Evolutionary conservation across 495 filamentous ascomycete species (phyloP).

Genomic region (Daldinia grandis): DNA sequence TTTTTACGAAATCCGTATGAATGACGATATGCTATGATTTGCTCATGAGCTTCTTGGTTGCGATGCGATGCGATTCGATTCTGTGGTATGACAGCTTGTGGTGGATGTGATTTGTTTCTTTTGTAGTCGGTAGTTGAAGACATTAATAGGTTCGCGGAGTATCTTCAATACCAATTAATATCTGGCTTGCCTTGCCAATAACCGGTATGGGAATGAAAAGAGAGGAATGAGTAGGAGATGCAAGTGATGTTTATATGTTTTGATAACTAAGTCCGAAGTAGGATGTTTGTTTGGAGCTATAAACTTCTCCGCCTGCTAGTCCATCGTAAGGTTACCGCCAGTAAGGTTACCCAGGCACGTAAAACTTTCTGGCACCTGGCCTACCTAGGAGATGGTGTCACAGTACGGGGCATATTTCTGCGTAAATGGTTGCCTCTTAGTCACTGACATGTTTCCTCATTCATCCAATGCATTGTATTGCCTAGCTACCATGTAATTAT

Average conservation of each 20-base stretch:
- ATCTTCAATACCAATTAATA: neutral
- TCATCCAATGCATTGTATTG: no score
- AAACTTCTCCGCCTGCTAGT: neutral
- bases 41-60: conserved; percentile 1
- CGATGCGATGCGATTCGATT: conserved; percentile 2
- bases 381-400: neutral
- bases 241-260: neutral
- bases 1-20: conserved; percentile 45
- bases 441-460: neutral
- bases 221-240: neutral
- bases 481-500: neutral
- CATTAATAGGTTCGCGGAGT: neutral
- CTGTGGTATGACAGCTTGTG: neutral
- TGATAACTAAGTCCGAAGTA: neutral
- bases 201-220: neutral
- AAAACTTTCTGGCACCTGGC: neutral
- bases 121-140: neutral
- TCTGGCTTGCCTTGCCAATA: neutral
- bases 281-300: neutral
- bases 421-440: neutral
- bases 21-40: conserved; percentile 47
- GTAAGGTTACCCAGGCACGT: neutral
- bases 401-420: neutral
- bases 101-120: neutral
- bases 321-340: neutral